Base-by-base conservation (phyloP, 2,329 filamentous ascomycete genomes). In the Cladophialophora psammophila region DNA sequence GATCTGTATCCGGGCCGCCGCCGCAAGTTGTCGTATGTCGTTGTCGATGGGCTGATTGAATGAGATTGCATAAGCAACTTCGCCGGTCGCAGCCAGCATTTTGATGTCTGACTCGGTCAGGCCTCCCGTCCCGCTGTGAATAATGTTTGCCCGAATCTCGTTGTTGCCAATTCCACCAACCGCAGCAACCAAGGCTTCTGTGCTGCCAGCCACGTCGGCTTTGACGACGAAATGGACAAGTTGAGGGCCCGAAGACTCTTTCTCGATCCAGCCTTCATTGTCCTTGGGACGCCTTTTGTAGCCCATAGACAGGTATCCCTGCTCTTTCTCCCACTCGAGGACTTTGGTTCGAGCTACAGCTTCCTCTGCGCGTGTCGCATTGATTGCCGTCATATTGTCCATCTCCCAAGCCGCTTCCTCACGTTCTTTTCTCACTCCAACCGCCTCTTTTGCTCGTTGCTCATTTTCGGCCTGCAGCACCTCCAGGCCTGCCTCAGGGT, bases 171-270 rank as follows among this genome's bases (percentile, higher is more conserved):
- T 84, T 66, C 90, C 88, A 68, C 88, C 82, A 66, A 99, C 85
- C 8, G 90, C 90, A 57, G 92, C 90, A 67, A 89, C 84, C 2
- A 98, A 91, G 2, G 95, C 95, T 81, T 99, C 95, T 0, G 94
- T 93, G 0, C 94, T 98, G 42, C 95, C 95, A 68, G 91, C 91
- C 18, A 98, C 95, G 74, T 99, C 95, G 62, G 90, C 94, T 79
- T 96, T 97, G 80, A 99, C 84, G 66, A 95, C 88, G 78, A 98
- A 95, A 73, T 91, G 91, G 56, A 97, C 85, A 15, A 85, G 80
- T 72, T 73, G 69, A 35, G 70, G 67, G 73, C 76, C 69, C 57
- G 76, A 55, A 63, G 77, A 56, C 79, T 81, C 67, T 57, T 69
- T 66, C 5, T 77, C 76, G 0, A 75, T 71, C 35, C 75, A 74